These are phyloP conservation scores for Ceratocystis cacaofunesta DNA, from an alignment of 2,329 filamentous ascomycete genomes.

Conservation along the genomic window DNA sequence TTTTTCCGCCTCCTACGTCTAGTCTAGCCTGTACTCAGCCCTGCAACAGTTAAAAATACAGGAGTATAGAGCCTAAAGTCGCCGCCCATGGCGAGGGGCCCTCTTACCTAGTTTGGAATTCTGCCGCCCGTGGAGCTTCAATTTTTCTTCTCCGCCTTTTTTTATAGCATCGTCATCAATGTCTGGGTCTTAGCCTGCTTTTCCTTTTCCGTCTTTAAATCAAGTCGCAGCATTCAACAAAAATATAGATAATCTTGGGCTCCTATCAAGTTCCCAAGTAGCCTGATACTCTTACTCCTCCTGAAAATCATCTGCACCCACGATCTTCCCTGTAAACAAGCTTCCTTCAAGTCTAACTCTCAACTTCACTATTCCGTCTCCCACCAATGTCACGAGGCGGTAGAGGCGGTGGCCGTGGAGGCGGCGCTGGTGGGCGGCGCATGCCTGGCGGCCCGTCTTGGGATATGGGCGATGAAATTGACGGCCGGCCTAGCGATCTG, in stretches of 20 bases:
- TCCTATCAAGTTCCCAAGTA: too few species aligned
- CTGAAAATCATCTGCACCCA: neutral
- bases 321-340: neutral
- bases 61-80: neutral
- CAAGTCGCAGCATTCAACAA: neutral
- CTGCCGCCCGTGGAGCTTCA: neutral
- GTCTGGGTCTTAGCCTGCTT: neutral
- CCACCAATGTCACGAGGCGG: conserved; percentile 15
- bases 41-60: neutral
- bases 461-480: conserved; percentile 39
- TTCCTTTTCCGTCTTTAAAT: neutral
- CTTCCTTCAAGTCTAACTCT: neutral
- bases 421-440: conserved; percentile 33
- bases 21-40: neutral
- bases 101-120: neutral
- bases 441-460: conserved; percentile 36
- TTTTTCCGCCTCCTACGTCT: neutral
- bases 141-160: neutral
- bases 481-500: conserved; percentile 42
- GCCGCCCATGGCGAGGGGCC: neutral
- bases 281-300: too few species aligned
- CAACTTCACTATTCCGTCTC: neutral
- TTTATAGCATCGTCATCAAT: neutral
- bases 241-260: too few species aligned
- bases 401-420: conserved; percentile 35